Conservation (phyloP, 805 yeast species). For the Starmerella khaoyaiensis region DNA sequence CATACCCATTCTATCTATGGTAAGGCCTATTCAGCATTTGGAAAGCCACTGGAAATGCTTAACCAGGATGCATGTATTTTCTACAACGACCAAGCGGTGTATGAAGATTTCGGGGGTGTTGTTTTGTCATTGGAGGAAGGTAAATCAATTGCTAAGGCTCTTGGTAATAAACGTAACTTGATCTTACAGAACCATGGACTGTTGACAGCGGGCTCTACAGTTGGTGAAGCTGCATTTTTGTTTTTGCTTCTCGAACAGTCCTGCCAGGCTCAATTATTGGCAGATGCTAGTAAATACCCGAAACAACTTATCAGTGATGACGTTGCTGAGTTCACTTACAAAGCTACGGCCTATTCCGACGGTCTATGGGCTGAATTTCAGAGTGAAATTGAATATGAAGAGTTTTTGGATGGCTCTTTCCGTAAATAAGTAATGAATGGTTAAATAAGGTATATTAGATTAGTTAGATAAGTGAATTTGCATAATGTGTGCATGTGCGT, state of each 20-base stretch:
- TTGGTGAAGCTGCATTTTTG: constrained; percentile 62
- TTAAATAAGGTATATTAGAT: too few relatives aligned
- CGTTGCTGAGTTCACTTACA: constrained; percentile 54
- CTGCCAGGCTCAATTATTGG: constrained; percentile 54
- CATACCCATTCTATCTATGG: constrained; percentile 58
- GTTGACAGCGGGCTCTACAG: constrained; percentile 54
- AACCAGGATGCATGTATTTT: constrained; percentile 66
- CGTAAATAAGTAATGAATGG: too few relatives aligned
- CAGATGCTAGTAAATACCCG: constrained; percentile 40
- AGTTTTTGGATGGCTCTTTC: constrained; percentile 14
- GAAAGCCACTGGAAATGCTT: constrained; percentile 58
- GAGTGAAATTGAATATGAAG: constrained; percentile 18
- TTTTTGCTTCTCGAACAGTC: constrained; percentile 50
- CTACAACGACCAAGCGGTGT: constrained; percentile 54
- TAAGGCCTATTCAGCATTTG: constrained; percentile 53
- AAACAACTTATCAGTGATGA: constrained; percentile 42
- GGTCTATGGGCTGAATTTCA: constrained; percentile 52
- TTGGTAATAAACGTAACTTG: constrained; percentile 42
- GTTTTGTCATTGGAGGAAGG: constrained; percentile 60
- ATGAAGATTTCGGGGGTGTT: constrained; percentile 62
- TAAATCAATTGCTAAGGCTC: constrained; percentile 42
- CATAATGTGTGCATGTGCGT: too few relatives aligned
- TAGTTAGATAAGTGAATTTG: too few relatives aligned
- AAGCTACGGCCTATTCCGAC: constrained; percentile 51
- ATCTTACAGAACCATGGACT: constrained; percentile 65